Conservation (phyloP, 225 moss, liverwort and hornwort species). For the Sphagnum contortum region DNA sequence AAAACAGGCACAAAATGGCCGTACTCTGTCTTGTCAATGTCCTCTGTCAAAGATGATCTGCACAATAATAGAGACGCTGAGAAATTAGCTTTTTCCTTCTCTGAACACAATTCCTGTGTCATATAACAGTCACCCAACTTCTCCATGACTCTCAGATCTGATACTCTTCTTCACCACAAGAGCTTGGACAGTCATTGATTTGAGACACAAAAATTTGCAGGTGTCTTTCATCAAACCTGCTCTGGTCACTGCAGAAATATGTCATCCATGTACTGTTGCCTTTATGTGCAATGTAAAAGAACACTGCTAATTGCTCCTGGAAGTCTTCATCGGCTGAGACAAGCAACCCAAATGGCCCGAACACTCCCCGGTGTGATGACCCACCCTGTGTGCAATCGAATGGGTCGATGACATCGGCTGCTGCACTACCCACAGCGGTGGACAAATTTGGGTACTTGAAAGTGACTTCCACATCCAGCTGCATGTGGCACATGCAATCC, state of each 20-base stretch:
- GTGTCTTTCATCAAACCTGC: neutral
- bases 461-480: conserved; percentile 53
- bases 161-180: no score
- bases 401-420: conserved; percentile 18
- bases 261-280: conserved; percentile 23
- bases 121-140: no score
- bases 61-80: no score
- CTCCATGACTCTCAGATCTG: no score
- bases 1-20: conserved; percentile 31
- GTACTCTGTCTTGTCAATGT: conserved; percentile 33
- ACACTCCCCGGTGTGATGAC: neutral
- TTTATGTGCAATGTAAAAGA: conserved; percentile 11
- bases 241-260: conserved; percentile 26
- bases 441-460: conserved; percentile 37
- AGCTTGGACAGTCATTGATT: no score
- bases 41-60: conserved; percentile 10
- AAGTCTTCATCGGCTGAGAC: conserved; percentile 24
- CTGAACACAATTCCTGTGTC: no score
- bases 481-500: conserved; percentile 1
- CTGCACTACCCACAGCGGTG: conserved; percentile 9
- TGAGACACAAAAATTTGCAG: no score
- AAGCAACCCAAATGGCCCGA: conserved; percentile 33
- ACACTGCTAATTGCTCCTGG: conserved; percentile 22
- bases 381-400: conserved; percentile 6
- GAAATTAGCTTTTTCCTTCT: no score